phyloP scores from a whole-genome alignment of 1,284 basidiomycete genomes.

The Marasmius oreades region DNA sequence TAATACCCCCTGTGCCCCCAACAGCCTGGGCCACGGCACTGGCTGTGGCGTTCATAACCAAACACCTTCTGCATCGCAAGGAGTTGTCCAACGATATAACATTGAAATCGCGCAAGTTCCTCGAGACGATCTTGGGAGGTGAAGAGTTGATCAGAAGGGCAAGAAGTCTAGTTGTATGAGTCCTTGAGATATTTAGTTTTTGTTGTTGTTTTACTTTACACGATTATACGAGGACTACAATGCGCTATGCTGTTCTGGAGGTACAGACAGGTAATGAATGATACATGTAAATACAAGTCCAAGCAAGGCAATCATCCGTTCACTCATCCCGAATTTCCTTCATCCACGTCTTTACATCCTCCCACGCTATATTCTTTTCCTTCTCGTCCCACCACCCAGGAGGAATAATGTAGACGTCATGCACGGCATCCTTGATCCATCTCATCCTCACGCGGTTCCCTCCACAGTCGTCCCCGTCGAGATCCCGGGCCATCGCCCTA shows the following conservation, averaged over 20 bases:
- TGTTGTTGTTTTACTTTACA: no score
- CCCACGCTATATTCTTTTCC: constrained; percentile 26
- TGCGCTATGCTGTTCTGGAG: no score
- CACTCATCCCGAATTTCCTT: constrained; percentile 15
- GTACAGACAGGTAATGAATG: no score
- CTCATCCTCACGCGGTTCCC: constrained; percentile 27
- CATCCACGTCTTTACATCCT: constrained; percentile 24
- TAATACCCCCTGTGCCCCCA: constrained; percentile 12
- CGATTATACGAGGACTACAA: no score
- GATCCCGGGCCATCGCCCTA: background rate
- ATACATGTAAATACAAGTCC: background rate
- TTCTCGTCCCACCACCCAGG: constrained; percentile 32
- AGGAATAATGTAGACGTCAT: constrained; percentile 32
- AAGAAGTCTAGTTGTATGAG: background rate
- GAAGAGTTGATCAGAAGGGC: constrained; percentile 10
- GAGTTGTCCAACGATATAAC: constrained; percentile 25
- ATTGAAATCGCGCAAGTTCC: constrained; percentile 24
- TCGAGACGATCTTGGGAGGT: constrained; percentile 8
- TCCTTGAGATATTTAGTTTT: no score
- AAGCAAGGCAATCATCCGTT: background rate
- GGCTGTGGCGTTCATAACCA: constrained; percentile 25
- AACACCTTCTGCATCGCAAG: constrained; percentile 18
- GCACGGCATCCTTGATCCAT: constrained; percentile 33
- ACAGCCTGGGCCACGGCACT: constrained; percentile 28
- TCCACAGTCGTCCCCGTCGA: constrained; percentile 10